Evolutionary conservation across 169 alveolate species (phyloP).

Genomic region (Plasmodium chabaudi): DNA sequence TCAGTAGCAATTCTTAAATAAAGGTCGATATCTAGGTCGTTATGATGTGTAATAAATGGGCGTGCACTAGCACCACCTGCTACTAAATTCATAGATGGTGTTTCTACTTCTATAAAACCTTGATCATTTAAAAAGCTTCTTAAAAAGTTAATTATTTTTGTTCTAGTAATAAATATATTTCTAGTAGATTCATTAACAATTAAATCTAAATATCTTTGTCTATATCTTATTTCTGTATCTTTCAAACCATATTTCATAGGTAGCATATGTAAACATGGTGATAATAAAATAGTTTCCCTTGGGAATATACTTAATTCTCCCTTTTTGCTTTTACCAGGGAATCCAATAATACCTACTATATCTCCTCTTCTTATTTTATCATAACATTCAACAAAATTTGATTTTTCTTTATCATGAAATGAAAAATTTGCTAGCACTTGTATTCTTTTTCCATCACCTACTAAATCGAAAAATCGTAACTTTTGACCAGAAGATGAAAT

Average conservation of each 20-base stretch:
- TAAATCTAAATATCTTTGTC: constrained; percentile 98
- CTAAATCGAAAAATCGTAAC: constrained; percentile 92
- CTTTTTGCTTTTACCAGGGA: constrained; percentile 93
- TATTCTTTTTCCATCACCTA: constrained; percentile 92
- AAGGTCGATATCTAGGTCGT: constrained; percentile 96
- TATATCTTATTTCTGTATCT: constrained; percentile 94
- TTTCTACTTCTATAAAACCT: constrained; percentile 98
- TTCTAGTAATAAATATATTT: constrained; percentile 92
- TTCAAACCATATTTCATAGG: constrained; percentile 96
- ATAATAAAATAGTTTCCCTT: constrained; percentile 87
- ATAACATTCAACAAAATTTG: constrained; percentile 82
- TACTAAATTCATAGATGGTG: constrained; percentile 98
- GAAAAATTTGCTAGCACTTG: constrained; percentile 91
- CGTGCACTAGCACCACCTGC: constrained; percentile 98
- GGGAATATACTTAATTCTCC: constrained; percentile 98
- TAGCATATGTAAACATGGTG: constrained; percentile 97
- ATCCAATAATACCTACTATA: constrained; percentile 81
- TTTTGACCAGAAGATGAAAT: constrained; percentile 93
- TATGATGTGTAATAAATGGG: constrained; percentile 98
- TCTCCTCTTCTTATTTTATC: constrained; percentile 81
- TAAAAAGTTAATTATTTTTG: constrained; percentile 87
- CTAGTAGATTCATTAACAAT: constrained; percentile 92
- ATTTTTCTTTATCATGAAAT: constrained; percentile 83
- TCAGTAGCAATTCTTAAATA: constrained; percentile 99
- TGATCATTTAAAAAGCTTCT: constrained; percentile 92